A percentile compares a stretch with the other conserved stretches of the same genome.
Conservation (phyloP, 2,329 filamentous ascomycete species). For the Neonectria hederae region DNA sequence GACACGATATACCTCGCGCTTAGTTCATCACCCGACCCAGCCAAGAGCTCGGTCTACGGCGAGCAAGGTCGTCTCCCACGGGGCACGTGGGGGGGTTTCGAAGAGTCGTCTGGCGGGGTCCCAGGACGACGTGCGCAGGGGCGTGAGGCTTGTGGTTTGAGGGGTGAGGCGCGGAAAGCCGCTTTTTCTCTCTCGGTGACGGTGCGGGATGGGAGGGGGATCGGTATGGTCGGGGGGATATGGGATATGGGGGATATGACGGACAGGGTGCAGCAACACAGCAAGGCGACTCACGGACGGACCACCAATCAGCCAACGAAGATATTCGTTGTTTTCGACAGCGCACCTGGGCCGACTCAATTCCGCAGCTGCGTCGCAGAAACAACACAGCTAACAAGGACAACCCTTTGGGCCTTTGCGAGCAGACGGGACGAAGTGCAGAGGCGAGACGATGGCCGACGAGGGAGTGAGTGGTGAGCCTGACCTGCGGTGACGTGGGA, state of each 20-base stretch:
- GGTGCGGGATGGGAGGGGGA: slow-evolving; percentile 14
- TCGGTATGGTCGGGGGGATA: slow-evolving; percentile 12
- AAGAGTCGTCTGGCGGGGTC: slow-evolving; percentile 22
- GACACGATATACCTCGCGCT: slow-evolving; percentile 35
- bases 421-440: slow-evolving; percentile 3
- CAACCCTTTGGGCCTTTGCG: slow-evolving; percentile 6
- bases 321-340: slow-evolving; percentile 11
- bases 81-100: slow-evolving; percentile 40
- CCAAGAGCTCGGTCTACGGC: slow-evolving; percentile 14
- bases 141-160: slow-evolving; percentile 13
- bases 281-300: slow-evolving; percentile 32
- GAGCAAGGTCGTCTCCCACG: slow-evolving; percentile 33
- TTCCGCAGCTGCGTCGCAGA: slow-evolving; percentile 10
- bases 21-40: slow-evolving; percentile 37
- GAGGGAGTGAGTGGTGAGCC: slow-evolving; percentile 11
- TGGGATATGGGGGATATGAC: slow-evolving; percentile 11
- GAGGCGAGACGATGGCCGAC: slow-evolving; percentile 17
- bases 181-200: slow-evolving; percentile 15
- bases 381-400: slow-evolving; percentile 6
- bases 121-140: slow-evolving; percentile 21
- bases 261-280: slow-evolving; percentile 27
- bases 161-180: slow-evolving; percentile 9
- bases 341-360: not conserved
- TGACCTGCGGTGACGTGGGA: slow-evolving; percentile 23
- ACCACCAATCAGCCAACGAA: slow-evolving; percentile 22